These are phyloP conservation scores for Colletotrichum sidae DNA, from an alignment of 2,329 filamentous ascomycete species.

Conservation along the genomic window DNA sequence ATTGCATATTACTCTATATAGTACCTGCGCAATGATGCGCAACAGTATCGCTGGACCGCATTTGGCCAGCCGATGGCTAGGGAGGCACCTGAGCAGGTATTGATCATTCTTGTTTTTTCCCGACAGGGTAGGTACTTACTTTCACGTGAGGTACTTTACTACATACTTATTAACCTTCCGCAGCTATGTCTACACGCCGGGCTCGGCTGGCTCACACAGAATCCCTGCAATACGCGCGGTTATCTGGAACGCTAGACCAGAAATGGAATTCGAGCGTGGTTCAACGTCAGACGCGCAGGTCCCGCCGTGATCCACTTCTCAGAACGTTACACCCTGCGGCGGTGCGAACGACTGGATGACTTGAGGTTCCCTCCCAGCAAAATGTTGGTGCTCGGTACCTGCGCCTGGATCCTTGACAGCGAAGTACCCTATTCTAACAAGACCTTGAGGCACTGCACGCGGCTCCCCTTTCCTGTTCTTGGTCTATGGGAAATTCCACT, in stretches of 20 bases:
- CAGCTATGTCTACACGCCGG: neutral
- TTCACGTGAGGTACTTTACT: too few species aligned
- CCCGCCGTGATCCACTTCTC: neutral
- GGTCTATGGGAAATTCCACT: conserved; percentile 32
- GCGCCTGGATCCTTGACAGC: conserved; percentile 16
- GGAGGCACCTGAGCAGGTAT: too few species aligned
- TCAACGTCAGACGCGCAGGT: conserved; percentile 33
- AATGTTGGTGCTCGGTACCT: conserved; percentile 17
- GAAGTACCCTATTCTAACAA: neutral
- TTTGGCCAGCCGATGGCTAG: too few species aligned
- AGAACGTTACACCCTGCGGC: conserved; percentile 8
- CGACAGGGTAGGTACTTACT: too few species aligned
- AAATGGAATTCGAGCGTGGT: conserved; percentile 28
- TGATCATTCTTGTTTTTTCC: too few species aligned
- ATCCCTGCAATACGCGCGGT: conserved; percentile 26
- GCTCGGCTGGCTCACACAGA: conserved; percentile 26
- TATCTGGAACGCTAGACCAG: conserved; percentile 30
- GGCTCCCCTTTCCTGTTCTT: conserved; percentile 29
- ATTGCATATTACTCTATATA: too few species aligned
- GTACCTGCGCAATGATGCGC: too few species aligned
- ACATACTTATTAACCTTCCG: too few species aligned
- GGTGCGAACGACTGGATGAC: neutral
- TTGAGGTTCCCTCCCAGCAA: too few species aligned
- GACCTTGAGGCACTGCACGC: neutral
- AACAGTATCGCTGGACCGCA: too few species aligned